phyloP scores from a whole-genome alignment of 176 grass and related monocot species.

The Chloris gayana region DNA sequence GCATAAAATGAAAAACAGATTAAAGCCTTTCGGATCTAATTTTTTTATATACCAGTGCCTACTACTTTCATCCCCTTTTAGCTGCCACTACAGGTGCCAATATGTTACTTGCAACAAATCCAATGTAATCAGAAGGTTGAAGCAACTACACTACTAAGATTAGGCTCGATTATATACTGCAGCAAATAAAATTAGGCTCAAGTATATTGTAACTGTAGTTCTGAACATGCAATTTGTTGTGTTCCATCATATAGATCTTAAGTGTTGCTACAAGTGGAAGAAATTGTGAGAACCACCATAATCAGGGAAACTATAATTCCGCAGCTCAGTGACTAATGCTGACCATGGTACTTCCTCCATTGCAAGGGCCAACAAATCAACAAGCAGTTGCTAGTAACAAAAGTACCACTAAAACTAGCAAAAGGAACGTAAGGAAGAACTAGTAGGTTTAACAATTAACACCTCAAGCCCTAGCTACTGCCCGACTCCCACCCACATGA shows the following conservation, averaged over 20 bases:
- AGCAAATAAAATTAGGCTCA: not conserved
- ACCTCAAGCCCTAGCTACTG: conserved; percentile 3
- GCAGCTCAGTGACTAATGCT: conserved; percentile 4
- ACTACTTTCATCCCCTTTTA: conserved; percentile 1
- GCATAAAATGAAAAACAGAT: too few species aligned
- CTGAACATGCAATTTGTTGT: not conserved
- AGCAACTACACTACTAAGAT: conserved; percentile 22
- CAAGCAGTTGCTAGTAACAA: not conserved
- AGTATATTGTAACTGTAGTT: not conserved
- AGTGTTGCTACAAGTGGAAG: not conserved
- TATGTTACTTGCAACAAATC: not conserved
- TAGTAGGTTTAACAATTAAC: conserved; percentile 1
- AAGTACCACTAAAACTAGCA: conserved; percentile 11
- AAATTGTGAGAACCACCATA: not conserved
- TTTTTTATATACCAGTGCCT: not conserved
- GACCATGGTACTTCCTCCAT: not conserved
- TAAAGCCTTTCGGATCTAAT: not conserved
- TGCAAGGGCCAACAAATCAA: not conserved
- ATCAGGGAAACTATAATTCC: conserved; percentile 10
- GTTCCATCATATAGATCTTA: not conserved
- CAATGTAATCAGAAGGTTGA: not conserved
- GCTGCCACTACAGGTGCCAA: not conserved
- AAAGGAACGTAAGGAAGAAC: not conserved
- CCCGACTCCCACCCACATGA: not conserved
- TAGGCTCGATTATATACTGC: not conserved